Conservation (phyloP, 2,329 filamentous ascomycete species). For the Ophiostoma piceae region DNA sequence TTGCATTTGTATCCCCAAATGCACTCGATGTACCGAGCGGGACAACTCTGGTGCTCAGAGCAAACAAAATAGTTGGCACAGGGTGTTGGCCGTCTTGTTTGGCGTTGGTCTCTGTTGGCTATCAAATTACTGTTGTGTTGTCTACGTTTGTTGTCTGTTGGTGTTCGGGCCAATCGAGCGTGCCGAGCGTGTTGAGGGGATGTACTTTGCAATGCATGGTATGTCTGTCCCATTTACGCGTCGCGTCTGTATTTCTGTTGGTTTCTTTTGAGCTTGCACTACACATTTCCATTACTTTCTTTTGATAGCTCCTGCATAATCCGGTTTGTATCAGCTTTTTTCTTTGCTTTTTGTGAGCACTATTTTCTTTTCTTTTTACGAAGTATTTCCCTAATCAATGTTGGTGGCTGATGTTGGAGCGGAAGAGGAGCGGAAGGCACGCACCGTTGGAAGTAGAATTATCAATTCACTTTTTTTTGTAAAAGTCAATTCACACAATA, state of each 20-base stretch:
- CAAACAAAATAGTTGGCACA: not conserved
- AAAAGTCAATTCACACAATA: too few species aligned
- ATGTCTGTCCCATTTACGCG: slow-evolving; percentile 10
- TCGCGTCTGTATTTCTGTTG: not conserved
- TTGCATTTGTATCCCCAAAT: not conserved
- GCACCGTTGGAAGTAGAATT: slow-evolving; percentile 10
- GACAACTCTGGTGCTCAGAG: not conserved
- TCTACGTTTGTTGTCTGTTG: not conserved
- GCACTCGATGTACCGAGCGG: not conserved
- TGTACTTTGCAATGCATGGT: not conserved
- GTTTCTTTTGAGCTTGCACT: not conserved
- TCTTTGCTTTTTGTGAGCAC: not conserved
- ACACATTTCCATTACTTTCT: not conserved
- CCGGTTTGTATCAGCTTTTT: not conserved
- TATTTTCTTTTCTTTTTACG: not conserved
- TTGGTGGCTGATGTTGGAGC: slow-evolving; percentile 5
- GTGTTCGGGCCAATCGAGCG: not conserved
- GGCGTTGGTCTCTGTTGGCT: not conserved
- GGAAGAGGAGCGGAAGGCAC: not conserved
- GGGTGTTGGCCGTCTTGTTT: not conserved
- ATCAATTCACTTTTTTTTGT: not conserved
- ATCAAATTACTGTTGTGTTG: not conserved
- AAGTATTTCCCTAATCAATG: not conserved
- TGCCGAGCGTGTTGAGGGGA: not conserved
- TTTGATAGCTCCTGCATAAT: not conserved